Conservation (phyloP, 2,329 filamentous ascomycete species). For the Diplodia corticola region DNA sequence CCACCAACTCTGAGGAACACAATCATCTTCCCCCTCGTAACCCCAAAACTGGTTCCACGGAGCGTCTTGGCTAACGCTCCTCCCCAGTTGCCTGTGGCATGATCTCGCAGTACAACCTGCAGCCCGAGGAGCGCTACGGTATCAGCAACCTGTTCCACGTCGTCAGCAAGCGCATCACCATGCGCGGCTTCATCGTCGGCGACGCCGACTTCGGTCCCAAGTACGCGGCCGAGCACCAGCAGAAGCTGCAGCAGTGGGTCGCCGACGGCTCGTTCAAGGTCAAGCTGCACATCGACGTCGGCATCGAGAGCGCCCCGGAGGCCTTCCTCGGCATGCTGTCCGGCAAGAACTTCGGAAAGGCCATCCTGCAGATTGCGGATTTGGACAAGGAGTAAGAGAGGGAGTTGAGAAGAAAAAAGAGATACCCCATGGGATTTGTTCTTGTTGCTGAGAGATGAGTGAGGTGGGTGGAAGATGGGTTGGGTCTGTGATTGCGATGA, state of each 20-base stretch:
- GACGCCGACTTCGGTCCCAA: constrained; percentile 66
- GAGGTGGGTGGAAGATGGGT: not conserved
- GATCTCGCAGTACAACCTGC: constrained; percentile 76
- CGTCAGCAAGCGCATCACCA: constrained; percentile 66
- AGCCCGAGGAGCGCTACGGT: constrained; percentile 59
- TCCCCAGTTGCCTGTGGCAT: constrained; percentile 55
- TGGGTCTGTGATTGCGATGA: not conserved
- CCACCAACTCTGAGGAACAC: constrained; percentile 8
- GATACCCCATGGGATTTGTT: not conserved
- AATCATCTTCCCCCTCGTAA: too few relatives aligned
- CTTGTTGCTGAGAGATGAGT: not conserved
- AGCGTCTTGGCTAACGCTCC: constrained; percentile 2
- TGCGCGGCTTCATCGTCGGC: constrained; percentile 75
- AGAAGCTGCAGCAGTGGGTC: constrained; percentile 75
- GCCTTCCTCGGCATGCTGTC: constrained; percentile 73
- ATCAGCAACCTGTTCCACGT: constrained; percentile 66
- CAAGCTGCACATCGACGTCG: constrained; percentile 66
- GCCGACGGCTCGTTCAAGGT: constrained; percentile 73
- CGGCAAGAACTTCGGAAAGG: constrained; percentile 86
- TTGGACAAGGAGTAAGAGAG: constrained; percentile 32
- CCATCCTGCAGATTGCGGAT: constrained; percentile 66
- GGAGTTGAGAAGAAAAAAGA: not conserved
- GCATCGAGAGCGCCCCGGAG: constrained; percentile 74
- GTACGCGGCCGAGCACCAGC: constrained; percentile 70
- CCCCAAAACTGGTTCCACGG: not conserved